Evolutionary conservation across 768 basidiomycete genomes (phyloP).

Genomic region (Mrakia gelida): DNA sequence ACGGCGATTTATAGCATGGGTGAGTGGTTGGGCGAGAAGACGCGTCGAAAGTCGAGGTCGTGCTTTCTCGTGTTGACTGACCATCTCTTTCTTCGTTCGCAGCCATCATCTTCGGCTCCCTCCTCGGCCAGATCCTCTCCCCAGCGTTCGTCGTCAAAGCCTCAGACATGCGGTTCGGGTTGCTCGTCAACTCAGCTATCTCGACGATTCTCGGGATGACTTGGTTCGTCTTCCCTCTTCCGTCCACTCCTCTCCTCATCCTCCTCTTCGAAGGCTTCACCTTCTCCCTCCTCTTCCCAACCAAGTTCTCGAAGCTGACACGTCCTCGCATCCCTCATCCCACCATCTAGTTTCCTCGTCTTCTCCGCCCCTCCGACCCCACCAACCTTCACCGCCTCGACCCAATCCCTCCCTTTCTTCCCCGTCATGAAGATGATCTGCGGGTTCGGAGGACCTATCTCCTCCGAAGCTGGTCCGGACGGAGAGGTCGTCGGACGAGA

Average conservation of each 20-base stretch:
- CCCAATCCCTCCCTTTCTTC: conserved; percentile 3
- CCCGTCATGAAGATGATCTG: not conserved
- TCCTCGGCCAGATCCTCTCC: not conserved
- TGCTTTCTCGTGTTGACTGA: not conserved
- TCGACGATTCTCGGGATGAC: not conserved
- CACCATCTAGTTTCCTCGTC: conserved; percentile 7
- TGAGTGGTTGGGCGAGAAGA: not conserved
- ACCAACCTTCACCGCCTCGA: conserved; percentile 8
- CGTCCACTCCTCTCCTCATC: not conserved
- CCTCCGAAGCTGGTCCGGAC: not conserved
- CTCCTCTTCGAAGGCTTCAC: not conserved
- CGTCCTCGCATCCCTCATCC: not conserved
- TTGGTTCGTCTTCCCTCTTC: not conserved
- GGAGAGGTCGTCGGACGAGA: not conserved
- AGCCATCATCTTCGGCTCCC: conserved; percentile 7
- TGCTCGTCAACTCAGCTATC: not conserved
- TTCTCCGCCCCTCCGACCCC: conserved; percentile 2
- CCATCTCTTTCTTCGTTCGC: not conserved
- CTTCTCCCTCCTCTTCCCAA: too few species aligned
- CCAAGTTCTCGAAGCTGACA: too few species aligned
- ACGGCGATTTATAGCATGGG: conserved; percentile 9
- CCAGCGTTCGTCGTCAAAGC: not conserved
- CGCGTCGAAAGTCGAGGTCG: too few species aligned
- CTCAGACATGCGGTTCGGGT: not conserved
- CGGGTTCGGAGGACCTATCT: not conserved